Evolutionary conservation across 805 yeast species (phyloP).

Genomic region (Myxozyma udenii): DNA sequence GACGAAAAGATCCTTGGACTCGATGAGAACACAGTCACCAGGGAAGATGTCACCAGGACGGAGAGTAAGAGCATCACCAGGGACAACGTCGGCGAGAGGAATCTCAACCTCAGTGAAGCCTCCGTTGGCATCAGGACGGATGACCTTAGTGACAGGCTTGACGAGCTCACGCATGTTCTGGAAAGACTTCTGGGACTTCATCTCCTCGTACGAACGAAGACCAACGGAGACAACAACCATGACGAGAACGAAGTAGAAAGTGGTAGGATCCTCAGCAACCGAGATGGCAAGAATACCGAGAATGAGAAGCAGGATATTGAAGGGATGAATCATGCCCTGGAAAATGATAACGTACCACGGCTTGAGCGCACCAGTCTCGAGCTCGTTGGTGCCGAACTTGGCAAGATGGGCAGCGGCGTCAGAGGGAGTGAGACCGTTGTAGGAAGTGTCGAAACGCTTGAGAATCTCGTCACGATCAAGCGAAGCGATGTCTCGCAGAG

Average conservation of each 20-base stretch:
- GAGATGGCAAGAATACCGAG: slow-evolving; percentile 28
- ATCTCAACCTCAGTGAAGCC: slow-evolving; percentile 37
- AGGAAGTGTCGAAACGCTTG: slow-evolving; percentile 22
- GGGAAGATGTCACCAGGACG: slow-evolving; percentile 95
- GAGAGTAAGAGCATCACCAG: slow-evolving; percentile 79
- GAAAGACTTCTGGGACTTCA: slow-evolving; percentile 28
- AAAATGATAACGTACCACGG: slow-evolving; percentile 25
- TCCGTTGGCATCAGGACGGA: slow-evolving; percentile 26
- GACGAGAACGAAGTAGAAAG: slow-evolving; percentile 27
- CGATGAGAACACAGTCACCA: slow-evolving; percentile 72
- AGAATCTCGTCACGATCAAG: slow-evolving; percentile 16
- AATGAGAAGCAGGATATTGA: slow-evolving; percentile 24
- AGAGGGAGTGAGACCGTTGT: slow-evolving; percentile 16
- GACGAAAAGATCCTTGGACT: slow-evolving; percentile 70
- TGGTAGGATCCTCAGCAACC: slow-evolving; percentile 28
- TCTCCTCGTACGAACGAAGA: slow-evolving; percentile 28
- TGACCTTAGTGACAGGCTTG: slow-evolving; percentile 22
- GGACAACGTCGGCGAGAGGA: slow-evolving; percentile 70
- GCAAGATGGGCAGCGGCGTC: slow-evolving; percentile 19
- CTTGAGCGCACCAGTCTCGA: slow-evolving; percentile 24
- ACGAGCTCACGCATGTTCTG: slow-evolving; percentile 28
- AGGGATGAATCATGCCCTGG: slow-evolving; percentile 26
- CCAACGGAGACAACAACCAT: slow-evolving; percentile 28
- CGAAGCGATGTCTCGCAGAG: slow-evolving; percentile 20
- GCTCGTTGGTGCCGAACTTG: slow-evolving; percentile 24